Percentiles rank a stretch among this genome's conserved stretches.
Conservation (phyloP, 73 alveolate species). For the Loxodes magnus region DNA sequence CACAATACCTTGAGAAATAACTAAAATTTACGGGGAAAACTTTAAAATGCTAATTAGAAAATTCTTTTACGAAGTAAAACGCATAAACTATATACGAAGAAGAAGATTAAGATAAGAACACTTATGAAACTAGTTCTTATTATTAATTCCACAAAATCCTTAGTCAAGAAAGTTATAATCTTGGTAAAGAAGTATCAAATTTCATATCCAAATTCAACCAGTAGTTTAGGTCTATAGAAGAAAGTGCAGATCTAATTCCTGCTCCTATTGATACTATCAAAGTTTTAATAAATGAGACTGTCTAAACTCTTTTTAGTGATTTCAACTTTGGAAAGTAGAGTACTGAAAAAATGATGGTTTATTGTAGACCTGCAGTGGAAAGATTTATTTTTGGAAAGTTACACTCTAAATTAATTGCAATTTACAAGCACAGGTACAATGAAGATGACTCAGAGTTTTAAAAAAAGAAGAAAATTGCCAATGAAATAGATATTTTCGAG, state of each 20-base stretch:
- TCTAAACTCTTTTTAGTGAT: constrained; percentile 3
- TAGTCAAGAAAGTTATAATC: neutral
- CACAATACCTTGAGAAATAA: no score
- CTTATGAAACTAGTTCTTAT: constrained; percentile 14
- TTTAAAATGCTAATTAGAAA: no score
- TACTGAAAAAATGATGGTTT: constrained; percentile 11
- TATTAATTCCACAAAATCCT: constrained; percentile 4
- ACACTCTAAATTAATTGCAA: neutral
- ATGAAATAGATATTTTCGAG: neutral
- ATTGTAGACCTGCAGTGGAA: constrained; percentile 13
- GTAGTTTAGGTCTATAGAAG: neutral
- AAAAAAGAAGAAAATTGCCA: neutral
- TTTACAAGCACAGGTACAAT: neutral
- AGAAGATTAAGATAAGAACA: constrained; percentile 6
- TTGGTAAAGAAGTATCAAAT: neutral
- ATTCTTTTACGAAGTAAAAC: no score
- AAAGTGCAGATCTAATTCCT: constrained; percentile 8
- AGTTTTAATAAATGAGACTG: neutral
- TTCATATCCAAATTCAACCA: neutral
- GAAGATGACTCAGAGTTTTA: neutral
- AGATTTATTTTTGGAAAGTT: constrained; percentile 1
- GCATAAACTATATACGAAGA: constrained; percentile 8
- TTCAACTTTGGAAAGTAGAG: constrained; percentile 4
- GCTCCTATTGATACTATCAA: neutral
- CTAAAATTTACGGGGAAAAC: no score